These are phyloP conservation scores for Geotrichum citri-aurantii DNA, from an alignment of 1,139 yeast species.

Conservation along the genomic window DNA sequence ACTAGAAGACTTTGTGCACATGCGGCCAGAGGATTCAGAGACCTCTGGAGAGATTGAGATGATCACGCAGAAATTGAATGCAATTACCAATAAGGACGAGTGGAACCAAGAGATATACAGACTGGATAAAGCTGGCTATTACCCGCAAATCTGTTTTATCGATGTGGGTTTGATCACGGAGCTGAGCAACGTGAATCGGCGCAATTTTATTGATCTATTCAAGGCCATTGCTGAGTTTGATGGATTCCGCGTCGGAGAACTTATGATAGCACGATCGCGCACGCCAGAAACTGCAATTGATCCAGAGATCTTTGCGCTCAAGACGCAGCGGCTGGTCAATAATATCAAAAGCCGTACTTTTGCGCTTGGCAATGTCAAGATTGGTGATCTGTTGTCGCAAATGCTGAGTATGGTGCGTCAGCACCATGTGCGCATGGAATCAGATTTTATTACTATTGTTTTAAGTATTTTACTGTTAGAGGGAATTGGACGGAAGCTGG, in stretches of 20 bases:
- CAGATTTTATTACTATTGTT: slow-evolving; percentile 89
- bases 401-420: slow-evolving; percentile 84
- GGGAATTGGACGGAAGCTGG: slow-evolving; percentile 91
- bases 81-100: slow-evolving; percentile 36
- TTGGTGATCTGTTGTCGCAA: slow-evolving; percentile 84
- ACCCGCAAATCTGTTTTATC: slow-evolving; percentile 82
- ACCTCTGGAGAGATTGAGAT: slow-evolving; percentile 25
- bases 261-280: slow-evolving; percentile 89
- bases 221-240: slow-evolving; percentile 86
- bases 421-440: slow-evolving; percentile 97
- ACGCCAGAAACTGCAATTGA: slow-evolving; percentile 91
- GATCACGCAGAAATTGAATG: slow-evolving; percentile 35
- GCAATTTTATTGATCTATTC: slow-evolving; percentile 83
- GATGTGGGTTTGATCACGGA: slow-evolving; percentile 95
- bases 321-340: slow-evolving; percentile 76
- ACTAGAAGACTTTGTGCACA: slow-evolving; percentile 15
- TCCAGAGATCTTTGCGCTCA: slow-evolving; percentile 76
- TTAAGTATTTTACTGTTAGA: slow-evolving; percentile 85
- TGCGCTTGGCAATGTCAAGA: slow-evolving; percentile 84
- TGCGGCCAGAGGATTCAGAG: slow-evolving; percentile 21
- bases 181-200: slow-evolving; percentile 65
- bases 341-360: slow-evolving; percentile 82
- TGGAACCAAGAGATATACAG: slow-evolving; percentile 49
- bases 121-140: slow-evolving; percentile 57
- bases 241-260: slow-evolving; percentile 90